Evolutionary conservation across 148 eudicot species (phyloP), one percentile per base, ranked within the genome.

Genomic region (Rhododendron simsii): DNA sequence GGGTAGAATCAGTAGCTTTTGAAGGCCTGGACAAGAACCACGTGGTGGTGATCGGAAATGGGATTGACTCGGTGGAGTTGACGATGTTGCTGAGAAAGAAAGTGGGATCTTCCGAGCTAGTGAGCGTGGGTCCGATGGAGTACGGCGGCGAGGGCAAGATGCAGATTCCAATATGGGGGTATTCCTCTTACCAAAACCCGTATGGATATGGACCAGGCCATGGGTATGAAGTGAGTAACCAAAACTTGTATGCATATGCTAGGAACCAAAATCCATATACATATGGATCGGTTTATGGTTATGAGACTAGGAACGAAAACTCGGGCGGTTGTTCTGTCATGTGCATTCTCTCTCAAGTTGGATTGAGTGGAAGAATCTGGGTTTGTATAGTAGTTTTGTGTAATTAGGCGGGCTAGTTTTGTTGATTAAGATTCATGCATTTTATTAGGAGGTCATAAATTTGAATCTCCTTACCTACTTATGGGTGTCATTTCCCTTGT

Each of bases 1-100:
- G 91, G 26, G 87, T 89, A 3, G 81, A 53, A 35, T 82, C 89
- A 0, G 86, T 80, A n/a, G 69, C 89, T 48, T 53, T 89, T 33
- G 20, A 16, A 0, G 91, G 86, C 21, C 81, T 59, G 1, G 84
- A 44, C 20, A 85, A 81, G 30, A 20, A 26, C 73, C 73, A 67
- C 14, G 11, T 76, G 0, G 80, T 35, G 26, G 47, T 76, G 80
- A 76, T 10, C 23, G 80, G 2, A 67, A 0, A 67, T 8, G 73
- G 73, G 15, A 67, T 67, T n/a, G 73, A 67, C 5, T 3, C 73
- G 4, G 73, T 26, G 14, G 28, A 26, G 14, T 5, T 67, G 14
- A 84, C 85, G 0, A 74, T 5, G 12, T 45, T 26, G 78, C 57
- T 88, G 13, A 88, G 86, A 84, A 88, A 84, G 84, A 86, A 74